Evolutionary conservation across 257 asterid genomes (phyloP).

Genomic region (Coffea eugenioides): DNA sequence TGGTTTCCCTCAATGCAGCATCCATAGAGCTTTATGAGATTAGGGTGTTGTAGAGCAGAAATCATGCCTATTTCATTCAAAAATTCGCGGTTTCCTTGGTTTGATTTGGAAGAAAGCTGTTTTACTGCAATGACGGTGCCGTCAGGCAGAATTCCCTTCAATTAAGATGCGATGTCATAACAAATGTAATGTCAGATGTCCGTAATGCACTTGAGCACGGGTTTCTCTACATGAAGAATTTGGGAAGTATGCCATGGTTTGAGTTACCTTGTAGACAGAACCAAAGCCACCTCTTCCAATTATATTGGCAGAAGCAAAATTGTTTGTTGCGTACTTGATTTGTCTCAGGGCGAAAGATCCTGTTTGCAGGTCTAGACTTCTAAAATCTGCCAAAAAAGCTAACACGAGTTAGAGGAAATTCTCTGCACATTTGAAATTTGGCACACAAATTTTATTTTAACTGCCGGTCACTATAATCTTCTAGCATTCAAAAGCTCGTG

Average conservation of each 20-base stretch:
- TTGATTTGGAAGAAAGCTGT: conserved; percentile 78
- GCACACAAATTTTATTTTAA: background rate
- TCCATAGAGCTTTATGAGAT: conserved; percentile 70
- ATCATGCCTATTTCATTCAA: conserved; percentile 85
- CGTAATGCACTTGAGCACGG: no score
- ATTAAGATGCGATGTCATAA: background rate
- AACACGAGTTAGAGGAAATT: background rate
- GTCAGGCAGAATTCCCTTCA: conserved; percentile 59
- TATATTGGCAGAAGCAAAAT: conserved; percentile 66
- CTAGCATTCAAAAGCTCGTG: no score
- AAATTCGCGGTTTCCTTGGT: conserved; percentile 86
- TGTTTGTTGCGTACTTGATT: conserved; percentile 66
- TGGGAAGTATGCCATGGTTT: background rate
- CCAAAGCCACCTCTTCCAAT: conserved; percentile 94
- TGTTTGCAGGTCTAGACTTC: conserved; percentile 52
- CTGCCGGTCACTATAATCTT: no score
- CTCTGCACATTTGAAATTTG: background rate
- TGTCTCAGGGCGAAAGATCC: conserved; percentile 65
- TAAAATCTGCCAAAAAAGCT: conserved; percentile 14
- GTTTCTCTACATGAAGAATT: background rate
- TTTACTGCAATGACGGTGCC: conserved; percentile 75
- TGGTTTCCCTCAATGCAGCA: conserved; percentile 78
- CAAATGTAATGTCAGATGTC: background rate
- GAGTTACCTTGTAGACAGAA: conserved; percentile 64
- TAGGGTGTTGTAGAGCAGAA: conserved; percentile 76